These are phyloP conservation scores for Aspergillus niger DNA, from an alignment of 2,329 filamentous ascomycete species.

Conservation along the genomic window DNA sequence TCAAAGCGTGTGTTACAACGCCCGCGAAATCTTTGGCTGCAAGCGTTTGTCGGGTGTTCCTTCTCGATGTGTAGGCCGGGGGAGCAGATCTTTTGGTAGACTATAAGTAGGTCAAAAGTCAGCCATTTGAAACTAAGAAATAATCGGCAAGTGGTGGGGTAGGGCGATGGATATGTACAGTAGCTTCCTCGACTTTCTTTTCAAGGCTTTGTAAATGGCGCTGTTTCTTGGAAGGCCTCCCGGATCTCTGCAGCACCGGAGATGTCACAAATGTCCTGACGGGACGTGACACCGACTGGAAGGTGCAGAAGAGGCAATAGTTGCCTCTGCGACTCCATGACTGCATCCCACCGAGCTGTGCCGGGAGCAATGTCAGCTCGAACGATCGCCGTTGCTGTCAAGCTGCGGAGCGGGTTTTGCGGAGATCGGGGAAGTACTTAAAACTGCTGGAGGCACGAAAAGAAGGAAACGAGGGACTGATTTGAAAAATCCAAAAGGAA, in stretches of 20 bases:
- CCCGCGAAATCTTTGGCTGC: slow-evolving; percentile 29
- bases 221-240: slow-evolving; percentile 3
- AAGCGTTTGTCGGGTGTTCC: slow-evolving; percentile 11
- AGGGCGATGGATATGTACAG: no score
- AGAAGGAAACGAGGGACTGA: not conserved
- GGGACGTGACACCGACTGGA: slow-evolving; percentile 35
- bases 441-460: not conserved
- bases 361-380: not conserved
- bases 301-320: slow-evolving; percentile 46
- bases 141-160: no score
- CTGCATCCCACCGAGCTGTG: slow-evolving; percentile 40
- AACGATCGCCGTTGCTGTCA: not conserved
- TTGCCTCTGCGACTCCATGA: slow-evolving; percentile 38
- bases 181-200: no score
- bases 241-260: slow-evolving; percentile 21
- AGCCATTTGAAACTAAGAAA: not conserved
- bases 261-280: slow-evolving; percentile 35
- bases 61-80: not conserved
- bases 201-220: no score
- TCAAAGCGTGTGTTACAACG: slow-evolving; percentile 31
- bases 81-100: not conserved
- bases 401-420: not conserved
- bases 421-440: not conserved
- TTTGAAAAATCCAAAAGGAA: not conserved
- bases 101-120: no score